Percentiles rank a stretch among this genome's conserved stretches.
phyloP scores from a whole-genome alignment of 768 basidiomycete species.

The Kwoniella mangroviensis region DNA sequence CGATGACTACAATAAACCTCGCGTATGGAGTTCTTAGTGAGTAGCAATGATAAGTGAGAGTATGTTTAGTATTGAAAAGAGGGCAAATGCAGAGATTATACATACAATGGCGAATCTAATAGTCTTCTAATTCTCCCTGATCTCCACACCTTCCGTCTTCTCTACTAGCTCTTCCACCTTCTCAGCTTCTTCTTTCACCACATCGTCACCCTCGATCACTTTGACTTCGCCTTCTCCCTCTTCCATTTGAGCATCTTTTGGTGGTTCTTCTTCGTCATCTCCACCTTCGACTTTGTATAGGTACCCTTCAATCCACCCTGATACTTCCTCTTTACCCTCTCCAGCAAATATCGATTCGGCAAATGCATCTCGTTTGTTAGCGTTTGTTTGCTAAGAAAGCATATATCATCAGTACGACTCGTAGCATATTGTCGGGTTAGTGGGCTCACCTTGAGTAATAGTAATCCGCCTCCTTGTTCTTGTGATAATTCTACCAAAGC shows the following conservation, averaged over 20 bases:
- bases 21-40: too few relatives aligned
- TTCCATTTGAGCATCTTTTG: slow-evolving; percentile 73
- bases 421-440: slow-evolving; percentile 54
- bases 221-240: slow-evolving; percentile 76
- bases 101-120: not conserved
- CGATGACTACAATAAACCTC: too few relatives aligned
- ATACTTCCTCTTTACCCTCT: slow-evolving; percentile 57
- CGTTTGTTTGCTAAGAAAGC: slow-evolving; percentile 46
- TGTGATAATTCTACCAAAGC: slow-evolving; percentile 50
- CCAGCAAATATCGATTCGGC: slow-evolving; percentile 53
- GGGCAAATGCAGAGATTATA: not conserved
- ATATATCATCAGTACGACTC: slow-evolving; percentile 2
- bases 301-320: slow-evolving; percentile 60
- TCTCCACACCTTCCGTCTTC: slow-evolving; percentile 32
- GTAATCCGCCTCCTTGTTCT: slow-evolving; percentile 54
- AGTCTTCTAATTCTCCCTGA: slow-evolving; percentile 14
- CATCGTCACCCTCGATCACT: slow-evolving; percentile 82
- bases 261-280: slow-evolving; percentile 76
- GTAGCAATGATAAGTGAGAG: too few relatives aligned
- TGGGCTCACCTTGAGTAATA: slow-evolving; percentile 48
- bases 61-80: too few relatives aligned
- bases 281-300: slow-evolving; percentile 74
- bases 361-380: slow-evolving; percentile 53
- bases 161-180: slow-evolving; percentile 45
- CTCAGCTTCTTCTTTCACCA: slow-evolving; percentile 64